A percentile compares a stretch with the other conserved stretches of the same genome.
phyloP scores from a whole-genome alignment of 495 filamentous ascomycete species.

The Penicillium samsonianum region DNA sequence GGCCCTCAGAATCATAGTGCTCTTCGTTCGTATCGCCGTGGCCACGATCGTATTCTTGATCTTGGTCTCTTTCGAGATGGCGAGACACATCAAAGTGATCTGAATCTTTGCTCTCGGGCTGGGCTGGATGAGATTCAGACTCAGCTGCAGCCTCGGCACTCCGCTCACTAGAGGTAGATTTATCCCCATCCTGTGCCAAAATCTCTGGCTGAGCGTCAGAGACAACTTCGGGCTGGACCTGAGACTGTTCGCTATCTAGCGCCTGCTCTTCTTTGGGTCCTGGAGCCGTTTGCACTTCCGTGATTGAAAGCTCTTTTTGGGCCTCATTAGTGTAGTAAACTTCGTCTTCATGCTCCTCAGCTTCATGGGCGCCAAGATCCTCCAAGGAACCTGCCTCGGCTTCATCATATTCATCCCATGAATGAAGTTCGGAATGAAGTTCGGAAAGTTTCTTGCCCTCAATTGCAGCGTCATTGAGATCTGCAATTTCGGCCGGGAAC shows the following conservation, averaged over 20 bases:
- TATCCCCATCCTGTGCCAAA: slow-evolving; percentile 8
- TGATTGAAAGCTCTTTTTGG: slow-evolving; percentile 2
- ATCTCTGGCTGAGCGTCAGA: slow-evolving; percentile 7
- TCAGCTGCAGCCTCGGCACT: slow-evolving; percentile 4
- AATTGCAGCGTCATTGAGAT: slow-evolving; percentile 51
- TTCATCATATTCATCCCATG: slow-evolving; percentile 42
- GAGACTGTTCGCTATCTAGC: neutral
- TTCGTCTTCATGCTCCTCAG: slow-evolving; percentile 16
- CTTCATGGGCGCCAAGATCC: slow-evolving; percentile 13
- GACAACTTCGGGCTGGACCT: slow-evolving; percentile 10
- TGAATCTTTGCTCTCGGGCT: slow-evolving; percentile 3
- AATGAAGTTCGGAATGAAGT: slow-evolving; percentile 51
- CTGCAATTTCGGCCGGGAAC: slow-evolving; percentile 46
- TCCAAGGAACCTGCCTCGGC: slow-evolving; percentile 25
- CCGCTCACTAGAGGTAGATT: neutral
- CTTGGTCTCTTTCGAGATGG: slow-evolving; percentile 9
- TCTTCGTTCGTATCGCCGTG: slow-evolving; percentile 19
- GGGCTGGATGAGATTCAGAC: neutral
- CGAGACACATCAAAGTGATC: neutral
- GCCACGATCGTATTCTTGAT: slow-evolving; percentile 7
- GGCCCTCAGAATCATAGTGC: slow-evolving; percentile 32
- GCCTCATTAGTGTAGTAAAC: slow-evolving; percentile 9
- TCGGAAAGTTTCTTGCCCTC: slow-evolving; percentile 63
- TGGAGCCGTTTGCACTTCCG: neutral
- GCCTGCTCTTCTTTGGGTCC: slow-evolving; percentile 7